Conservation (phyloP, 164 flowering plant species). For the Amborella trichopoda region DNA sequence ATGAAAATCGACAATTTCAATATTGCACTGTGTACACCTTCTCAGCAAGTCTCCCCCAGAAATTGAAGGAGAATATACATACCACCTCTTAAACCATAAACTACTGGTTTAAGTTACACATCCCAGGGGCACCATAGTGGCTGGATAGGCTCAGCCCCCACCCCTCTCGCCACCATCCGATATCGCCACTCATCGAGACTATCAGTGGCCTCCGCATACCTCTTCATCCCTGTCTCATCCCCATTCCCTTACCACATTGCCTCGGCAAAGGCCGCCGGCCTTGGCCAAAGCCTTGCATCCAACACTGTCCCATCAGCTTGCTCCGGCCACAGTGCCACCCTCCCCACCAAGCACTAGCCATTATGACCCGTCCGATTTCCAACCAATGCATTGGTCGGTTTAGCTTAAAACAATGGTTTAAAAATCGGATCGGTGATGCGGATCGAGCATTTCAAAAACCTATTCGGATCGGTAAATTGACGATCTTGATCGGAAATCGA, state of each 20-base stretch:
- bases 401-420: too few relatives aligned
- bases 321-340: slow-evolving; percentile 93
- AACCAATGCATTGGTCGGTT: too few relatives aligned
- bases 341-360: slow-evolving; percentile 85
- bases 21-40: too few relatives aligned
- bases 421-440: too few relatives aligned
- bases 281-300: slow-evolving; percentile 75
- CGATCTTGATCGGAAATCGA: too few relatives aligned
- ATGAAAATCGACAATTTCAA: too few relatives aligned
- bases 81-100: too few relatives aligned
- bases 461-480: too few relatives aligned
- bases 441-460: too few relatives aligned
- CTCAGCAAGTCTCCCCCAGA: too few relatives aligned
- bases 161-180: slow-evolving; percentile 70
- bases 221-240: slow-evolving; percentile 62
- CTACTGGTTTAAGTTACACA: slow-evolving; percentile 67
- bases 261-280: slow-evolving; percentile 83
- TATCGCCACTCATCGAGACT: slow-evolving; percentile 73
- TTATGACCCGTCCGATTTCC: too few relatives aligned
- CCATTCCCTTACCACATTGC: slow-evolving; percentile 76
- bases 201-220: slow-evolving; percentile 78
- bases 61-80: too few relatives aligned
- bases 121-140: slow-evolving; percentile 92
- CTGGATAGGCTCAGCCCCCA: slow-evolving; percentile 80
- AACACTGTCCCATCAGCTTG: slow-evolving; percentile 75